Evolutionary conservation across 2,329 filamentous ascomycete genomes (phyloP).

Genomic region (Curvularia hawaiiensis): DNA sequence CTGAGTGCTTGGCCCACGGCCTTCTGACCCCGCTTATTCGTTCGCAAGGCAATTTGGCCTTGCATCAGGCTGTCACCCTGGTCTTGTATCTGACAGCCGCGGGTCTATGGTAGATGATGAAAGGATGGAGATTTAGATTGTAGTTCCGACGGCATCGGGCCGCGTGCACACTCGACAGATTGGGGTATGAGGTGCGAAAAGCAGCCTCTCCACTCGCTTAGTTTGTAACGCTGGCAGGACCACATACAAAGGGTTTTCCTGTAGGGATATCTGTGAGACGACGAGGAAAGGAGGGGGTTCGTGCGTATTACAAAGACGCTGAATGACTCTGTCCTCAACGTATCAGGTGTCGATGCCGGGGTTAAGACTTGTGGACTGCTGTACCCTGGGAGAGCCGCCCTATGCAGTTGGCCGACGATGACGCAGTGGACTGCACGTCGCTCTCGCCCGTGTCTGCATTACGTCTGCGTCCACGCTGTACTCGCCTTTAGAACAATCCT

Average conservation of each 20-base stretch:
- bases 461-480: conserved; percentile 8
- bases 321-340: background rate
- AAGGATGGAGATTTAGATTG: conserved; percentile 7
- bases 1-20: conserved; percentile 5
- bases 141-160: conserved; percentile 16
- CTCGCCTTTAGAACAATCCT: conserved; percentile 12
- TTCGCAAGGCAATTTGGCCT: conserved; percentile 5
- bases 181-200: conserved; percentile 19
- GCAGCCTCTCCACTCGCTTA: background rate
- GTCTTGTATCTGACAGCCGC: conserved; percentile 10
- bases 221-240: background rate
- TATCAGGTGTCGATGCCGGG: background rate
- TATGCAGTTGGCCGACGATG: conserved; percentile 3
- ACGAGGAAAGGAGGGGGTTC: background rate
- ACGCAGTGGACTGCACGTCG: background rate
- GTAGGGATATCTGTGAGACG: background rate
- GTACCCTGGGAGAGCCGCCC: background rate
- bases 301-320: background rate
- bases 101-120: conserved; percentile 1
- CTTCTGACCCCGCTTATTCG: conserved; percentile 20
- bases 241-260: background rate
- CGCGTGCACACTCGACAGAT: conserved; percentile 11
- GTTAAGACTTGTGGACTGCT: background rate
- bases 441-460: conserved; percentile 5
- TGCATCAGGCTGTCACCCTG: conserved; percentile 23